Base-by-base conservation (phyloP, 768 basidiomycete genomes). In the Pluteus cervinus region DNA sequence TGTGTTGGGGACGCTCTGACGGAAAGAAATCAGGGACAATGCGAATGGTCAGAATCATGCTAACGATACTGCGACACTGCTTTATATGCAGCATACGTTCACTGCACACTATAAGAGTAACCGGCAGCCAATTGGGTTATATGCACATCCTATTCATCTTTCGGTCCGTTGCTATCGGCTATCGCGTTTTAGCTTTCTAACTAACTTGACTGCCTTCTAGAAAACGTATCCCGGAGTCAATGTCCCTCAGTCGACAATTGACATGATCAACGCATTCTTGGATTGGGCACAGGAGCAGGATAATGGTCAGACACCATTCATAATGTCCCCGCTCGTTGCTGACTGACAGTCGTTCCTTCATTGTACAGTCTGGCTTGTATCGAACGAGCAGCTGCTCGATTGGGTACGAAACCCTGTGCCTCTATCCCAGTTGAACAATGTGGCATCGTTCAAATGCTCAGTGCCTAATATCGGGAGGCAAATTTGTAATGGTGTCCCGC, bases 111-210 rank as follows among this genome's bases (percentile, higher is more conserved):
- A 88, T 57, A 77, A 70, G 44, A 71, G 69, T 35, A 85, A 84
- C 50, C 71, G 84, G 10, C 83, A 86, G 52, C 86, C 86, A 1
- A 75, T 88, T 40, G 86, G 86, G 30, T 64, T 88, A 18, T 89
- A 87, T 55, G 82, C 81, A 2, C 86, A 89, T 56, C 85, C 85
- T 21, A 81, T 88, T 52, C 83, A 87, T 62, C 53, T 85, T 32
- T 73, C 81, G 26, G 77, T 76, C 40, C 36, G 69, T 53, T 3
- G n/a, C n/a, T n/a, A n/a, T n/a, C n/a, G n/a, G n/a, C n/a, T n/a
- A 26, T 36, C 8, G 15, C 24, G 36, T 10, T 17, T 15, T 29
- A 2, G 14, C 15, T 24, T 18, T 22, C 29, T 28, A 15, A 23
- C 21, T 41, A 28, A 22, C 14, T 26, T 15, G 15, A 39, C 39